Evolutionary conservation across 2,329 filamentous ascomycete species (phyloP).

Genomic region (Penicillium sp.): DNA sequence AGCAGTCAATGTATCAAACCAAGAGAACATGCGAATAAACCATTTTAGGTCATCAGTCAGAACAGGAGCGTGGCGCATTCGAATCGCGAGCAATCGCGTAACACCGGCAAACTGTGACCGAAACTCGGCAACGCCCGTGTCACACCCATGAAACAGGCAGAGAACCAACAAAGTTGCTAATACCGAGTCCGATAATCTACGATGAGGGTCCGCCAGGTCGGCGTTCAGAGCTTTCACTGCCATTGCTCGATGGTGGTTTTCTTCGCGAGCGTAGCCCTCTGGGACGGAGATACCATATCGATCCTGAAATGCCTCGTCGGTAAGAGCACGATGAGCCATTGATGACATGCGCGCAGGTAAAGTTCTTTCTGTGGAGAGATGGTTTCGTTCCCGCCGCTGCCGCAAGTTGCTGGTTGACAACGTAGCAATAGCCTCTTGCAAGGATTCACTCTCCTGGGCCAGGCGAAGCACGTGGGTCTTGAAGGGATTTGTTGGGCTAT

Average conservation of each 20-base stretch:
- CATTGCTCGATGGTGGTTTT: slow-evolving; percentile 79
- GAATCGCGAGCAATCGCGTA: slow-evolving; percentile 80
- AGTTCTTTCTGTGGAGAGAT: slow-evolving; percentile 54
- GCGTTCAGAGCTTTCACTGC: slow-evolving; percentile 81
- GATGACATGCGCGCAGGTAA: slow-evolving; percentile 51
- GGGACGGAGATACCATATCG: slow-evolving; percentile 44
- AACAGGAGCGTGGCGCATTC: slow-evolving; percentile 60
- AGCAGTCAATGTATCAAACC: slow-evolving; percentile 89
- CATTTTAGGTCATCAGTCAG: slow-evolving; percentile 69
- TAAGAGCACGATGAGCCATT: slow-evolving; percentile 46
- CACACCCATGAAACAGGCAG: slow-evolving; percentile 90
- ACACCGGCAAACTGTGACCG: slow-evolving; percentile 91
- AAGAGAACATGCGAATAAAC: slow-evolving; percentile 92
- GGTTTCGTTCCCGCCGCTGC: slow-evolving; percentile 65
- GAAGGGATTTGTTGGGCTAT: slow-evolving; percentile 82
- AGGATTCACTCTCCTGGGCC: slow-evolving; percentile 71
- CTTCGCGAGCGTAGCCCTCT: slow-evolving; percentile 68
- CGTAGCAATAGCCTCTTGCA: slow-evolving; percentile 92
- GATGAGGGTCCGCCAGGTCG: slow-evolving; percentile 73
- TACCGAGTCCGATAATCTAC: slow-evolving; percentile 80
- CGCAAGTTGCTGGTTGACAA: slow-evolving; percentile 85
- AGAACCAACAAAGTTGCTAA: slow-evolving; percentile 83
- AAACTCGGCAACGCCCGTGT: slow-evolving; percentile 90
- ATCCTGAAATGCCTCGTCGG: slow-evolving; percentile 37
- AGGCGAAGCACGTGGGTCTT: slow-evolving; percentile 77